phyloP scores from a whole-genome alignment of 2,329 filamentous ascomycete species.

The Cordyceps sp. region DNA sequence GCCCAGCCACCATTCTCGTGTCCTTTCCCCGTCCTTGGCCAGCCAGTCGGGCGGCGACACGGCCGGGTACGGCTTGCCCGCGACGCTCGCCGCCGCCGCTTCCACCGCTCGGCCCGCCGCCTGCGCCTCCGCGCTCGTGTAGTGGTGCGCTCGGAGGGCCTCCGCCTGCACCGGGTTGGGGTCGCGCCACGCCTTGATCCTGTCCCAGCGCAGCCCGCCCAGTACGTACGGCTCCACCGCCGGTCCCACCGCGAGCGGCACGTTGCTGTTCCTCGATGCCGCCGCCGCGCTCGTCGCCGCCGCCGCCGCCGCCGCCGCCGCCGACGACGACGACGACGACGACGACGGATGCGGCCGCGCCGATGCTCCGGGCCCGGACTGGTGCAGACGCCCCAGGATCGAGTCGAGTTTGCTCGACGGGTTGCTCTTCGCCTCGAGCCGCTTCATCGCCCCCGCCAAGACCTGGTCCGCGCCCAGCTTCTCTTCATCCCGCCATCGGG shows the following conservation, averaged over 20 bases:
- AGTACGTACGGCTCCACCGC: slow-evolving; percentile 24
- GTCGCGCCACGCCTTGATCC: slow-evolving; percentile 24
- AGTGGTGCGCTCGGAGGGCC: slow-evolving; percentile 16
- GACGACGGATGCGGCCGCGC: slow-evolving; percentile 1
- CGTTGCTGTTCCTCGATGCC: slow-evolving; percentile 7
- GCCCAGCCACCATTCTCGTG: slow-evolving; percentile 35
- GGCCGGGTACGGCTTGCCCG: slow-evolving; percentile 29
- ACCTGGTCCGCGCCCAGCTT: slow-evolving; percentile 26
- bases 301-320: neutral
- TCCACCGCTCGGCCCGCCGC: slow-evolving; percentile 26
- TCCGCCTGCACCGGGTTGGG: slow-evolving; percentile 20
- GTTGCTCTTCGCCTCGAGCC: slow-evolving; percentile 21
- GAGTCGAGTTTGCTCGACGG: slow-evolving; percentile 21
- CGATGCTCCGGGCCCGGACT: slow-evolving; percentile 2
- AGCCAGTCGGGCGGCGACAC: slow-evolving; percentile 36
- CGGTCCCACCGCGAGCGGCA: slow-evolving; percentile 14
- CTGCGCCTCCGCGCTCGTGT: slow-evolving; percentile 25
- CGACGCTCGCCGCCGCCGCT: slow-evolving; percentile 21
- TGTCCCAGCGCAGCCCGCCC: slow-evolving; percentile 25
- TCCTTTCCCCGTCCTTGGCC: slow-evolving; percentile 24
- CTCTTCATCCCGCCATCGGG: slow-evolving; percentile 29
- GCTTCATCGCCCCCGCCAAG: slow-evolving; percentile 23
- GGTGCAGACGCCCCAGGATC: slow-evolving; percentile 19
- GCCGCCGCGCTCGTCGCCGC: neutral
- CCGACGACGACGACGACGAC: slow-evolving; percentile 2